phyloP scores from a whole-genome alignment of 139 green algal genomes.

The Desmodesmus armatus region DNA sequence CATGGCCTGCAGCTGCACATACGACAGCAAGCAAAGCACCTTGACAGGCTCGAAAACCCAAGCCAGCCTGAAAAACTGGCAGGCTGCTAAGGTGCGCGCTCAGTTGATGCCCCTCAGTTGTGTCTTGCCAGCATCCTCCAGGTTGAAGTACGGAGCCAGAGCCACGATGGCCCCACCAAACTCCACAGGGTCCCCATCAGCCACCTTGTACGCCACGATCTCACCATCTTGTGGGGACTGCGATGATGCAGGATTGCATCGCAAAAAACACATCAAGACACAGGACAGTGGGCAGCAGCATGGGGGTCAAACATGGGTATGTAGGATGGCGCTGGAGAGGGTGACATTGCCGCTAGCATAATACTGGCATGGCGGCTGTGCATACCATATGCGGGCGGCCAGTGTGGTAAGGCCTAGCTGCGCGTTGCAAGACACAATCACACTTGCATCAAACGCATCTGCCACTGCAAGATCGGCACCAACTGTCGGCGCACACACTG shows the following conservation, averaged over 20 bases:
- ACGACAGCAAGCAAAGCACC: too few species aligned
- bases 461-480: not conserved
- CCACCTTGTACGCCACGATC: constrained; percentile 70
- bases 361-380: not conserved
- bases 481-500: not conserved
- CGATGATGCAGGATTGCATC: not conserved
- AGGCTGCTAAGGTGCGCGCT: too few species aligned
- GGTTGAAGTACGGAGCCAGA: constrained; percentile 77
- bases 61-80: too few species aligned
- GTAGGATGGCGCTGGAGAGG: too few species aligned
- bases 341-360: not conserved
- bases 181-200: constrained; percentile 67
- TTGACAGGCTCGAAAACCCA: too few species aligned
- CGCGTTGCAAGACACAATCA: not conserved
- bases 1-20: too few species aligned
- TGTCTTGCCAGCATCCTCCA: constrained; percentile 1
- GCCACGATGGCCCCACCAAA: constrained; percentile 78
- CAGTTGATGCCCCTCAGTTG: too few species aligned
- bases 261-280: not conserved
- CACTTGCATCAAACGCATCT: not conserved
- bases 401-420: not conserved
- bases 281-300: not conserved
- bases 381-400: not conserved
- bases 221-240: constrained; percentile 83
- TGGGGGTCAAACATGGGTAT: not conserved